Evolutionary conservation across 768 basidiomycete species (phyloP), one percentile per base, ranked within the genome.

Genomic region (Cystobasidium onofrii): DNA sequence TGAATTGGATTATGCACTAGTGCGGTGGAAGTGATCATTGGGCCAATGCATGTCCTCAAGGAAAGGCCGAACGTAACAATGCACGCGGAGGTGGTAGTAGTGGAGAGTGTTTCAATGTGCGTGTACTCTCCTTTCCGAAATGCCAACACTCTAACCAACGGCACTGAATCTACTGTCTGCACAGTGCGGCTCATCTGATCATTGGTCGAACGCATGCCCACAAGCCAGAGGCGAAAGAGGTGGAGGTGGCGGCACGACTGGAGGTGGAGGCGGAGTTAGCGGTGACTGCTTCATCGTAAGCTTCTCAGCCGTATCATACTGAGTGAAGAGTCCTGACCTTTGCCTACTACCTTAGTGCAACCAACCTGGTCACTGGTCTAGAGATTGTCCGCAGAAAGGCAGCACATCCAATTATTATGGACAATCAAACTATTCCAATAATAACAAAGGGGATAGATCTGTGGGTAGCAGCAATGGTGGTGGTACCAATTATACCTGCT

Each of bases 1-100:
- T 41, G 4, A 23, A 9, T 1, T 87, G 87, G 78, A 87, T 80
- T 75, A 7, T 50, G 4, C 20, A n/a, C 15, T 57, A 88, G 86
- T 88, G 88, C 77, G 82, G 86, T 60, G 83, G 87, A 81, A 79
- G 82, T 31, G 89, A 89, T 0, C 89, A 90, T 79, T 90, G 88
- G 88, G 85, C 87, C 3, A 70, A 44, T 31, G 60, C 54, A n/a
- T 78, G 77, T 62, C 75, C 76, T 7, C 31, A 50, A 55, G 34
- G 75, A 18, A 20, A 69, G 1, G 27, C 29, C 29, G 62, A 12
- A 44, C 33, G 74, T 63, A 31, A 65, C 27, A 27, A 23, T 4
- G 66, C 15, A 46, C 46, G 34, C 39, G 71, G 31, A 1, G 70
- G 31, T 34, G 60, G 33, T 44, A 64, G 29, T 23, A 63, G 63